Percentiles rank a stretch among this genome's conserved stretches.
These are phyloP conservation scores for Suillus hirtellus DNA, from an alignment of 768 basidiomycete genomes.

Conservation along the genomic window DNA sequence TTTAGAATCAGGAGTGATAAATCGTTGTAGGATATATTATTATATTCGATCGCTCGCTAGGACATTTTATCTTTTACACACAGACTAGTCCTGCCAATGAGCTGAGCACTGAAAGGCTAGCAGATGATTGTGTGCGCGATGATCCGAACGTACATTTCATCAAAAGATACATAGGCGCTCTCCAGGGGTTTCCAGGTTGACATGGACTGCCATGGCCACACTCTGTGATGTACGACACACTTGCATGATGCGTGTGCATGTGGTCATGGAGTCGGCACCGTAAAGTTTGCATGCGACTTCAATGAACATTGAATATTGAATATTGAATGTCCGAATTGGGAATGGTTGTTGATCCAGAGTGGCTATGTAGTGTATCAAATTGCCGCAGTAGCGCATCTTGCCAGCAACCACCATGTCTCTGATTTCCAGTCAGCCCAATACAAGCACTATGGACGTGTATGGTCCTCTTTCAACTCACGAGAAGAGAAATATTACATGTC, in stretches of 20 bases:
- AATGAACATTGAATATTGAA: too few species aligned
- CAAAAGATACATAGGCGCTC: not conserved
- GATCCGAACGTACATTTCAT: not conserved
- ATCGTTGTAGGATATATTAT: not conserved
- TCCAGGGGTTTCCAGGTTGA: not conserved
- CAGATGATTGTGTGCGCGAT: not conserved
- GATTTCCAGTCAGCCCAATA: constrained; percentile 29
- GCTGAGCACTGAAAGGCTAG: not conserved
- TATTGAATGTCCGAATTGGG: not conserved
- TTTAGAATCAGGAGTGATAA: constrained; percentile 9
- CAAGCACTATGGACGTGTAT: constrained; percentile 25
- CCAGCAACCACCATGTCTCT: constrained; percentile 23
- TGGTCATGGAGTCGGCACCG: too few species aligned
- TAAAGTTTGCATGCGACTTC: too few species aligned
- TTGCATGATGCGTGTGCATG: constrained; percentile 18
- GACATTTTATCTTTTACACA: not conserved
- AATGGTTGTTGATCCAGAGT: not conserved
- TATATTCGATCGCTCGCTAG: not conserved
- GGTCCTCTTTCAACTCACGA: constrained; percentile 12
- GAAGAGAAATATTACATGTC: constrained; percentile 26
- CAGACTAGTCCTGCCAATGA: not conserved
- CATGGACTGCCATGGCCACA: not conserved
- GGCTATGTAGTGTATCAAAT: not conserved
- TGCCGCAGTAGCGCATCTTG: not conserved
- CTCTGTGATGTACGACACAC: too few species aligned